These are phyloP conservation scores for Lepidopterella palustris DNA, from an alignment of 495 filamentous ascomycete genomes.

Conservation along the genomic window DNA sequence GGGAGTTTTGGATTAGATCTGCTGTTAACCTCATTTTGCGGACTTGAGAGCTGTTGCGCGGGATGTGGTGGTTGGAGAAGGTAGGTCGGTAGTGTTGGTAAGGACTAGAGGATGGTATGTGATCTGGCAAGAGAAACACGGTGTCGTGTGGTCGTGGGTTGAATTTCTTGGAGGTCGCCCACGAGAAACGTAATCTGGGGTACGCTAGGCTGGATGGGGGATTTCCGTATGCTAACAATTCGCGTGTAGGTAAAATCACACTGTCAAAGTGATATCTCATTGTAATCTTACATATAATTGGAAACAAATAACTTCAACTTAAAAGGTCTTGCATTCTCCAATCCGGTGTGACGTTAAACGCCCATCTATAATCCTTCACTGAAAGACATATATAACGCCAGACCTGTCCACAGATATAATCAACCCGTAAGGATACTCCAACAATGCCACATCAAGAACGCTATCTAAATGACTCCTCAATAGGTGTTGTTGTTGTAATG, in stretches of 20 bases:
- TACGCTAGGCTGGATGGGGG: too few species aligned
- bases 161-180: background rate
- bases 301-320: too few species aligned
- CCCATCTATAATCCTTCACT: constrained; percentile 36
- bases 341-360: background rate
- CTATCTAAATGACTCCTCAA: constrained; percentile 82
- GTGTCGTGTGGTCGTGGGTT: background rate
- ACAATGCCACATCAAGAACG: constrained; percentile 77
- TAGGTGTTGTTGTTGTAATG: constrained; percentile 71
- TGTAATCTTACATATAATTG: too few species aligned
- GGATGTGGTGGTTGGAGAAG: too few species aligned
- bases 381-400: constrained; percentile 90
- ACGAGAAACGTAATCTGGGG: too few species aligned
- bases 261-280: too few species aligned
- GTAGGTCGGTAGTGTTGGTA: too few species aligned
- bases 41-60: too few species aligned
- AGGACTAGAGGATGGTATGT: background rate
- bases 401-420: constrained; percentile 81
- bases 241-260: too few species aligned
- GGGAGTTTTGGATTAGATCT: constrained; percentile 43
- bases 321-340: background rate
- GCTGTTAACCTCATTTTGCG: constrained; percentile 80
- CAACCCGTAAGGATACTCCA: constrained; percentile 91
- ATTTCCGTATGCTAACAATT: too few species aligned
- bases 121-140: background rate